Evolutionary conservation across 2,329 filamentous ascomycete genomes (phyloP).

Genomic region (Parastagonospora avenae): DNA sequence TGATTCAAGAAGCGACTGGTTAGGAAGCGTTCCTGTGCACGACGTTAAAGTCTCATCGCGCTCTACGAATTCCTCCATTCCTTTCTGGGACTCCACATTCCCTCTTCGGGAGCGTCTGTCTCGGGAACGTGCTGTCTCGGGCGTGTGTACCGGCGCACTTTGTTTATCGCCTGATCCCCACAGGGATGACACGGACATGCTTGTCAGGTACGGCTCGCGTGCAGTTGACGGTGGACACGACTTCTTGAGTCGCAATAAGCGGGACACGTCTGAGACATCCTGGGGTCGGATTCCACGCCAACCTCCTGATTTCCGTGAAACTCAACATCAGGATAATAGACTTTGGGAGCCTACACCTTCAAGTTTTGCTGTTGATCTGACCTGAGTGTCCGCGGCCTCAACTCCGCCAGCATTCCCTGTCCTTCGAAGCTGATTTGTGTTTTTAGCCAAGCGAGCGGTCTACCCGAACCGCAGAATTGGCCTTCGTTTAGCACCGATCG

Average conservation of each 20-base stretch:
- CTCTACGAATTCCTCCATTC: too few relatives aligned
- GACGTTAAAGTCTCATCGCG: too few relatives aligned
- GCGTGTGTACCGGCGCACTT: too few relatives aligned
- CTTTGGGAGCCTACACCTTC: not conserved
- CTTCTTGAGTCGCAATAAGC: not conserved
- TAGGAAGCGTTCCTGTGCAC: too few relatives aligned
- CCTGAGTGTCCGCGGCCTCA: too few relatives aligned
- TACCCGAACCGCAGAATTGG: not conserved
- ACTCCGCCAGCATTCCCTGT: too few relatives aligned
- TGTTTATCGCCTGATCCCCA: not conserved
- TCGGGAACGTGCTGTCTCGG: too few relatives aligned
- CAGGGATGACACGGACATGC: conserved; percentile 4
- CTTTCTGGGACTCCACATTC: too few relatives aligned
- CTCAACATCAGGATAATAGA: not conserved
- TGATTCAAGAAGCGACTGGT: too few relatives aligned
- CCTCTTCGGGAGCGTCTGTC: too few relatives aligned
- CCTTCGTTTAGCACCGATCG: not conserved
- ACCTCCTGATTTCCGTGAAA: conserved; percentile 6
- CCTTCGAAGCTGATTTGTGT: too few relatives aligned
- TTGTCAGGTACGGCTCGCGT: not conserved
- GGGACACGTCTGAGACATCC: conserved; percentile 1
- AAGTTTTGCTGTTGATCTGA: too few relatives aligned
- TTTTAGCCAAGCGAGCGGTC: not conserved
- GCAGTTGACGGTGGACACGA: not conserved
- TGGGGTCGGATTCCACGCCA: not conserved